These are phyloP conservation scores for Cadophora gregata DNA, from an alignment of 2,329 filamentous ascomycete genomes.

Conservation along the genomic window DNA sequence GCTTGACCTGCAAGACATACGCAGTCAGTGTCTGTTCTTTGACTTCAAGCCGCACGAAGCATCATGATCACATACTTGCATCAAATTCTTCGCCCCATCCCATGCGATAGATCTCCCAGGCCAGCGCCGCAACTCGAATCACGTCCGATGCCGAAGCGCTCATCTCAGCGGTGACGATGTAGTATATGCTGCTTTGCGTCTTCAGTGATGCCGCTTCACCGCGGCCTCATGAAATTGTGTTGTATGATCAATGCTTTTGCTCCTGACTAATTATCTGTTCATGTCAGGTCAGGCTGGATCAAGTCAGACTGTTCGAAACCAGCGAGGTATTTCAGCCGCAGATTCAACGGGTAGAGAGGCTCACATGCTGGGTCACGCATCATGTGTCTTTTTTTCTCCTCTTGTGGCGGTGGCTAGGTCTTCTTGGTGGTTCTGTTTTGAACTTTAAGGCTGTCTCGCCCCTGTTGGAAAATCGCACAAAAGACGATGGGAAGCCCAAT, in stretches of 20 bases:
- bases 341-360: neutral
- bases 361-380: neutral
- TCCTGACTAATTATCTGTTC: neutral
- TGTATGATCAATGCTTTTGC: neutral
- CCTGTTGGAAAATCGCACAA: neutral
- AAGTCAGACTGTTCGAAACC: no score
- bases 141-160: constrained; percentile 21
- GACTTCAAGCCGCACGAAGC: constrained; percentile 3
- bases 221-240: neutral
- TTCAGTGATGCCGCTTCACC: neutral
- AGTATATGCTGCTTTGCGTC: neutral
- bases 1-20: constrained; percentile 14
- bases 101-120: constrained; percentile 27
- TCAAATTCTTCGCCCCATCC: constrained; percentile 28
- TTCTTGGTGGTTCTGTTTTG: neutral
- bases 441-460: neutral
- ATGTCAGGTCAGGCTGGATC: neutral
- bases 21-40: constrained; percentile 2
- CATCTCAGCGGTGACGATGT: neutral
- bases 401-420: constrained; percentile 7
- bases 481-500: neutral
- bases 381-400: constrained; percentile 6
- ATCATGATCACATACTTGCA: constrained; percentile 25
- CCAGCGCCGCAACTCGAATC: constrained; percentile 6
- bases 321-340: constrained; percentile 5